Percentiles rank a stretch among this genome's conserved stretches.
phyloP scores from a whole-genome alignment of 139 green algal species.

The Spirogloea muscicola region DNA sequence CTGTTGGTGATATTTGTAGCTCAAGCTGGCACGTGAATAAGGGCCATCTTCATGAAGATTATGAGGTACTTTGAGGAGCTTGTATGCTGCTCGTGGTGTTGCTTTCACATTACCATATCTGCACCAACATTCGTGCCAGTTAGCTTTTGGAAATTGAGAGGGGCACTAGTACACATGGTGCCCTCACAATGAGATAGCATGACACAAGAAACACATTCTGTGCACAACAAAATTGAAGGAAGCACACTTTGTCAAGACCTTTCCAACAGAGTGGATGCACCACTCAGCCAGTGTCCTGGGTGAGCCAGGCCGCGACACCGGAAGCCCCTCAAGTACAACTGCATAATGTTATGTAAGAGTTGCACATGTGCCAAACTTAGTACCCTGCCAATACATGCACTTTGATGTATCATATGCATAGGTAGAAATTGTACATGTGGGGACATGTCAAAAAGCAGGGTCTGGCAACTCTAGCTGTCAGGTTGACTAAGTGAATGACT shows the following conservation, averaged over 20 bases:
- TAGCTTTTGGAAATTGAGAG: conserved; percentile 25
- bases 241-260: conserved; percentile 8
- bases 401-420: no score
- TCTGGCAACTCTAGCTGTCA: no score
- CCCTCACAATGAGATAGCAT: conserved; percentile 43
- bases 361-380: no score
- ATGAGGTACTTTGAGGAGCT: conserved; percentile 61
- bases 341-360: no score
- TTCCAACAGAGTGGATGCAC: neutral
- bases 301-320: conserved; percentile 65
- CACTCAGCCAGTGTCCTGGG: conserved; percentile 45
- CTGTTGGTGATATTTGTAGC: no score
- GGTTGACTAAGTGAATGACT: no score
- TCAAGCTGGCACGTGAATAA: no score
- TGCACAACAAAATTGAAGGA: no score
- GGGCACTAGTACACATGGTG: conserved; percentile 40
- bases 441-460: no score
- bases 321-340: conserved; percentile 62
- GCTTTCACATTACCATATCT: conserved; percentile 69
- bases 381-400: no score
- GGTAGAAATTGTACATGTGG: no score
- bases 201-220: neutral
- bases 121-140: conserved; percentile 57
- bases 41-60: no score
- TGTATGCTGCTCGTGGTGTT: conserved; percentile 62